Base-by-base conservation (phyloP, 257 asterid genomes). In the Penstemon eatonii region DNA sequence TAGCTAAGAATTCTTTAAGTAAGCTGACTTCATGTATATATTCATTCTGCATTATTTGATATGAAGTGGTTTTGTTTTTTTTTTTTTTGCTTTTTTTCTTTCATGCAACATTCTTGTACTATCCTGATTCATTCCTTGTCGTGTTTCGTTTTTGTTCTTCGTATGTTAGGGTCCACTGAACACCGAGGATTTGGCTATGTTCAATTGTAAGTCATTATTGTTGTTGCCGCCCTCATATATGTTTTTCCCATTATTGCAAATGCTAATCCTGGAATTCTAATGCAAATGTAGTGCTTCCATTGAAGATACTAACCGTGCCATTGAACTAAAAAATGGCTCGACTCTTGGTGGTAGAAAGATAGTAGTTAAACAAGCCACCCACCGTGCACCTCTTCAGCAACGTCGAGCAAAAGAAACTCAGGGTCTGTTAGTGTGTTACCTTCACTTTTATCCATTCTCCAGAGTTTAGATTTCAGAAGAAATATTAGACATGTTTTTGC, bases 101-200 rank as follows among this genome's bases (percentile, higher is more conserved):
- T 18, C 33, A 33, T 41, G 37, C 7, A 33, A 56, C 47, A 40
- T 33, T 56, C 18, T 56, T 15, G 59, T 55, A 51, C 5, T 6
- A n/a, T 12, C 10, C 7, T n/a, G 9, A 43, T 46, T 43, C 6
- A 33, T 5, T 52, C 49, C 53, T 59, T 58, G 39, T 41, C 50
- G 66, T 19, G 42, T 10, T 56, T 67, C 76, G 38, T 53, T 68
- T 10, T 18, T 38, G 18, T 73, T 66, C 59, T 60, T 64, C 11
- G 49, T 70, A 13, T 77, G 58, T 69, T 59, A 94, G 97, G 99
- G 42, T 78, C 97, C 8, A 77, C 71, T 18, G 98, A 87, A 70
- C 99, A 94, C 82, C 82, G 93, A 9, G 98, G 97, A 56, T 87
- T 84, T 79, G 98, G 97, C 71, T 91, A 86, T 79, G 99, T 94